Conservation (phyloP, 306 rosid genomes). For the Benincasa hispida region DNA sequence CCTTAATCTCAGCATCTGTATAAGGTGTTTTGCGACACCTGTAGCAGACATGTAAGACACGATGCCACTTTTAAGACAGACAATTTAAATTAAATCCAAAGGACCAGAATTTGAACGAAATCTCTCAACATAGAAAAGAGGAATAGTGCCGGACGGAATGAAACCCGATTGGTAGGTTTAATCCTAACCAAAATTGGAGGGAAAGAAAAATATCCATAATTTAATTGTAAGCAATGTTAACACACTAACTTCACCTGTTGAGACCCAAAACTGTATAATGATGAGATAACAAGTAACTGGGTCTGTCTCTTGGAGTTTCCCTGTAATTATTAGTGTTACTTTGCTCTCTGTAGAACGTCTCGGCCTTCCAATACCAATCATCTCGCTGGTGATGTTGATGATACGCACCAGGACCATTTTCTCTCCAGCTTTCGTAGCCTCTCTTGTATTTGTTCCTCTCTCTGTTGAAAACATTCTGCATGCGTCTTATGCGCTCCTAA, state of each 20-base stretch:
- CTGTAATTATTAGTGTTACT: slow-evolving; percentile 31
- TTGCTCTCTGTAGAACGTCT: slow-evolving; percentile 46
- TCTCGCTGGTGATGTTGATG: slow-evolving; percentile 83
- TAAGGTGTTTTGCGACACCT: slow-evolving; percentile 76
- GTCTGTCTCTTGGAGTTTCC: slow-evolving; percentile 49
- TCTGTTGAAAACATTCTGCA: slow-evolving; percentile 95
- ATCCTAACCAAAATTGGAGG: background rate
- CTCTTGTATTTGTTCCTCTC: slow-evolving; percentile 77
- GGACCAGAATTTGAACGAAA: no score
- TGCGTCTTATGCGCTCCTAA: slow-evolving; percentile 94
- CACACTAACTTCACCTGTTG: slow-evolving; percentile 52
- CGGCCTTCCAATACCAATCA: slow-evolving; percentile 98
- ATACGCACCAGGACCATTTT: slow-evolving; percentile 34
- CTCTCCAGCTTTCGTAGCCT: slow-evolving; percentile 82
- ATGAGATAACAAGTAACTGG: slow-evolving; percentile 62
- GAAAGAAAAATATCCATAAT: background rate
- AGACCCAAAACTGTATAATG: slow-evolving; percentile 95
- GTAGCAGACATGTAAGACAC: slow-evolving; percentile 12
- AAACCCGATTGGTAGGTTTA: background rate
- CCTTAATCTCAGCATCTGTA: slow-evolving; percentile 89
- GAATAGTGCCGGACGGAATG: background rate
- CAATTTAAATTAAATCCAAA: background rate
- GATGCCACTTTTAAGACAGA: background rate
- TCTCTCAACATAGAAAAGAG: background rate
- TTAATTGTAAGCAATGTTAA: background rate